Evolutionary conservation across 352 stramenopile genomes (phyloP), one percentile per base, ranked within the genome.

Genomic region (Globisporangium perplexum): DNA sequence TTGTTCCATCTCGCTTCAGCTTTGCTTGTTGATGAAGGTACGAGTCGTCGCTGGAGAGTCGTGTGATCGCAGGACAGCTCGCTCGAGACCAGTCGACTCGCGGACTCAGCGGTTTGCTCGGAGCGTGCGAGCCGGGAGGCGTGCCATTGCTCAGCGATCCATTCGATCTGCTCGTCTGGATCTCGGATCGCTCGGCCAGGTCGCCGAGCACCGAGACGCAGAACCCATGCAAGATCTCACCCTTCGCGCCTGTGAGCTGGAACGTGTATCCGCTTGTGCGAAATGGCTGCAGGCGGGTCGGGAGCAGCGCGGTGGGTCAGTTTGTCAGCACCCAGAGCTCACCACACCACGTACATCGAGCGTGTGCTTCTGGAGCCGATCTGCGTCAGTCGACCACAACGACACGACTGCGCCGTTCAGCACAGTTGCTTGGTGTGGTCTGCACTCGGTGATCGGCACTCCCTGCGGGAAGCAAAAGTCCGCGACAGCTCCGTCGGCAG

Each of bases 391-490:
- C 3, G 74, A 78, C 83, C 83, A 94, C 12, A 83, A 63, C 1
- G 83, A 86, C 0, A 94, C 67, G 15, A 80, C 63, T 15, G 76
- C 60, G 5, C 79, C 83, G 30, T 66, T 44, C 39, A 94, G 55
- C 1, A 57, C 64, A 18, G 66, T 50, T 7, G 65, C 68, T 64
- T 92, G 75, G 11, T 83, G 71, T 10, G 66, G 60, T 18, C 70
- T 81, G 58, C 79, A 92, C 35, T 68, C 68, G 17, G 69, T 68
- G 5, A 89, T 57, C 24, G 83, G 81, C 14, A 91, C 79, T 35
- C 83, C 83, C 20, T 69, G 65, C 1, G 83, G 83, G 51, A 94
- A 94, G 48, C 83, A 94, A 63, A 94, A 94, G 50, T 89, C 77
- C 1, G 74, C 81, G 8, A 91, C 65, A 0, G 72, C 76, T 7